These are phyloP conservation scores for Avena eriantha DNA, from an alignment of 176 grass and related monocot species.

Conservation along the genomic window DNA sequence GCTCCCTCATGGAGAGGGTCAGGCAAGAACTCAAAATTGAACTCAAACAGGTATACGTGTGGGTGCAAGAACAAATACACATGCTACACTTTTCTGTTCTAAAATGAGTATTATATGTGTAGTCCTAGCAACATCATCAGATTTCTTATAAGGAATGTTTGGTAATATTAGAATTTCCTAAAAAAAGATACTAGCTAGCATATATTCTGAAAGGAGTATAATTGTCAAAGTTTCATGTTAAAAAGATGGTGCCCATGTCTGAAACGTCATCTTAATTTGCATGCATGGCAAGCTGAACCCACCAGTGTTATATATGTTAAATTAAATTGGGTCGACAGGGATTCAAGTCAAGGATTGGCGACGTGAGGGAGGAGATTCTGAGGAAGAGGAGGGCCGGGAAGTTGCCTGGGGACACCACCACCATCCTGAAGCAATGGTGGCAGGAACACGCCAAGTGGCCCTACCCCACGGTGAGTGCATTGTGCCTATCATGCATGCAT, in stretches of 20 bases:
- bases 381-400: slow-evolving; percentile 98
- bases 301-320: background rate
- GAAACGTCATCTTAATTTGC: background rate
- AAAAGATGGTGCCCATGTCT: background rate
- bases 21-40: slow-evolving; percentile 96
- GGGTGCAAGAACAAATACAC: background rate
- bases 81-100: background rate
- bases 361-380: slow-evolving; percentile 94
- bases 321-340: slow-evolving; percentile 52
- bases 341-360: slow-evolving; percentile 97
- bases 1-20: slow-evolving; percentile 97
- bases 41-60: slow-evolving; percentile 76
- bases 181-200: no score
- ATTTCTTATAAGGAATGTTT: background rate
- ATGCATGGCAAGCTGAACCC: background rate
- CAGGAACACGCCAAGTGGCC: slow-evolving; percentile 99
- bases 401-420: slow-evolving; percentile 97
- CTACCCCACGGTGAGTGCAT: slow-evolving; percentile 91
- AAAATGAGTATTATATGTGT: no score
- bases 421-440: slow-evolving; percentile 98
- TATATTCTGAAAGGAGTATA: background rate
- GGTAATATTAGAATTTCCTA: no score
- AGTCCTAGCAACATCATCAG: background rate
- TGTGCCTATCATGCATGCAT: slow-evolving; percentile 51
- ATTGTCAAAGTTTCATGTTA: background rate